Base-by-base conservation (phyloP, 305 asterid species). In the Salvia sclarea region DNA sequence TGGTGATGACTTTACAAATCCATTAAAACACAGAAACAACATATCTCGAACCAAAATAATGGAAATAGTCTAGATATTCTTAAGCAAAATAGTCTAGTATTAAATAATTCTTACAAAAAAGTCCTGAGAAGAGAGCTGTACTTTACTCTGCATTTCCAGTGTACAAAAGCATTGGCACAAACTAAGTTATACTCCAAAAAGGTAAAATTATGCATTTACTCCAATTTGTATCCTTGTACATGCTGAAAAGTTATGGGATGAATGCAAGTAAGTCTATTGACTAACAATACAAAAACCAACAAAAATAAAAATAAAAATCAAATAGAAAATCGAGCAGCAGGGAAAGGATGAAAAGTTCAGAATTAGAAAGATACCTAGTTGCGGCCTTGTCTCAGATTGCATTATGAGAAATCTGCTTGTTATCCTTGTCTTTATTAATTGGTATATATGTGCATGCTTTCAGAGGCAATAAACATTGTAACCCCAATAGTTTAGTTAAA, bases 371-470 rank as follows among this genome's bases (percentile, higher is more conserved):
- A 28, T 14, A 87, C 98, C 93, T 92, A 97, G 82, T 96, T 97
- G 21, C 95, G 79, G 71, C 99, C 98, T 80, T 91, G 97, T 81
- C 89, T 68, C 84, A 82, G 62, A 95, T 86, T 60, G 99, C 97
- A 71, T 86, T 88, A 82, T 88, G 99, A 71, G 92, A 93, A 48
- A 95, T 89, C 75, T 89, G 97, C 78, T 95, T 97, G 49, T 98
- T 88, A 53, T 95, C 95, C 99, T 98, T 4, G 96, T 92, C 86
- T 92, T 96, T 76, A 95, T 95, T 75, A 95, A 74, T 73, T 21
- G 38, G 30, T 6, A 24, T 6, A 53, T 24, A 24, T 1, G 0
- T 22, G 53, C 41, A 66, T 33, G 16, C 17, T 13, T 50, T 7
- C 38, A 40, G 13, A 1, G 5, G 54, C 48, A 24, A 54, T 14